phyloP scores from a whole-genome alignment of 805 yeast genomes.

The Suhomyces prunicola region DNA sequence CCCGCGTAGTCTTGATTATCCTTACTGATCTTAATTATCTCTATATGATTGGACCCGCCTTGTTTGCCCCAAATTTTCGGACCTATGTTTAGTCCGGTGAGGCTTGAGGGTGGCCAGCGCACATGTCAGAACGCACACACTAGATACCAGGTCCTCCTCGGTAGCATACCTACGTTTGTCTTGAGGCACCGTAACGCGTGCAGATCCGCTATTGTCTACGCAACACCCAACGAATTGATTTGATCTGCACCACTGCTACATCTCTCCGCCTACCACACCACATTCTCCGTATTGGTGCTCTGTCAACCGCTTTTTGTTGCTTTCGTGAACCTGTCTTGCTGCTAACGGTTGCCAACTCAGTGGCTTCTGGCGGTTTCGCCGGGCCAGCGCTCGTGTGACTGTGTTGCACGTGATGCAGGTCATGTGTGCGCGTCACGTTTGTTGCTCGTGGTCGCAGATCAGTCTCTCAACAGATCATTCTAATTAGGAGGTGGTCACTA shows the following conservation, averaged over 20 bases:
- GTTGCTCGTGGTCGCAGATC: neutral
- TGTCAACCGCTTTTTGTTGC: neutral
- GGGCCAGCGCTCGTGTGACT: neutral
- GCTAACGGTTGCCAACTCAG: neutral
- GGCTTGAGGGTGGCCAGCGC: neutral
- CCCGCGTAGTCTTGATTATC: too few species aligned
- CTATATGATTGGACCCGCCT: neutral
- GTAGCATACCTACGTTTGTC: neutral
- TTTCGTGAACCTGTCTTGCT: neutral
- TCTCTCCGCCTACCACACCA: neutral
- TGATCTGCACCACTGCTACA: neutral
- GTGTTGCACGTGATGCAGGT: neutral
- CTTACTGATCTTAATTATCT: neutral
- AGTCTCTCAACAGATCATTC: neutral
- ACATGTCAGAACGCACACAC: neutral
- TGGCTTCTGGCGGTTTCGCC: neutral
- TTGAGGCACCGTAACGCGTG: neutral
- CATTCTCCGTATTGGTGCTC: neutral
- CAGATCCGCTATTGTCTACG: neutral
- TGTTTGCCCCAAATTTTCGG: neutral
- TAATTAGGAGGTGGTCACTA: too few species aligned
- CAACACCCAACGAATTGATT: neutral
- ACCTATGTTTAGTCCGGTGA: neutral
- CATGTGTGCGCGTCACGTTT: neutral
- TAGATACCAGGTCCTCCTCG: neutral